Conservation (phyloP, 2,329 filamentous ascomycete genomes). For the Colletotrichum tamarilloi region DNA sequence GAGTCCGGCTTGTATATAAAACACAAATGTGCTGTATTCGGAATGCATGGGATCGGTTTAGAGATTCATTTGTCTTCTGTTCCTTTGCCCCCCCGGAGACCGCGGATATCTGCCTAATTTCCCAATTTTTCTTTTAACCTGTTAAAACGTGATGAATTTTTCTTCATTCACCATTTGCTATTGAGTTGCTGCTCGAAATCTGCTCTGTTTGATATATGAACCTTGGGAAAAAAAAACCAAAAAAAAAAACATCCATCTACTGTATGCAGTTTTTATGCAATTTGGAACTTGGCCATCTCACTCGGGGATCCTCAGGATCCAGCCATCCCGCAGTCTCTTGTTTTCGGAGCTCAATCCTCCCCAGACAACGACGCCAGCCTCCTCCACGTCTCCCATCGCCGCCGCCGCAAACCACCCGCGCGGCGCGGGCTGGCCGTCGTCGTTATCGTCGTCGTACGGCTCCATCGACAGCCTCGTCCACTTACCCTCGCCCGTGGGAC, state of each 20-base stretch:
- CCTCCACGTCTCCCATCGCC: constrained; percentile 68
- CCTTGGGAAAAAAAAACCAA: neutral
- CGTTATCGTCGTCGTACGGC: constrained; percentile 61
- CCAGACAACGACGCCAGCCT: constrained; percentile 69
- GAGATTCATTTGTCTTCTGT: constrained; percentile 19
- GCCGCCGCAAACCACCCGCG: constrained; percentile 70
- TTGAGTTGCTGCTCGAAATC: neutral
- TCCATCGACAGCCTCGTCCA: constrained; percentile 63
- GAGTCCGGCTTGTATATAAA: constrained; percentile 40
- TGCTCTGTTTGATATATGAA: neutral
- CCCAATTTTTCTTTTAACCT: neutral
- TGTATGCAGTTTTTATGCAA: neutral
- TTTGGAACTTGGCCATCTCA: neutral
- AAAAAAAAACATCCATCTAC: too few species aligned
- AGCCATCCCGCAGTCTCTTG: constrained; percentile 68
- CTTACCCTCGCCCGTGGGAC: constrained; percentile 66
- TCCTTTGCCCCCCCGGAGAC: neutral
- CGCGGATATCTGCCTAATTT: neutral
- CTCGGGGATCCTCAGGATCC: constrained; percentile 67
- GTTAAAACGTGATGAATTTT: neutral
- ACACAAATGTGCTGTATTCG: constrained; percentile 36
- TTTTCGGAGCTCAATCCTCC: constrained; percentile 67
- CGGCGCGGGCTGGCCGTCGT: constrained; percentile 59
- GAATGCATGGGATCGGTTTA: constrained; percentile 35
- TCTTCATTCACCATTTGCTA: constrained; percentile 8